Evolutionary conservation across 1,139 yeast genomes (phyloP).

Genomic region (Pichia sp.): DNA sequence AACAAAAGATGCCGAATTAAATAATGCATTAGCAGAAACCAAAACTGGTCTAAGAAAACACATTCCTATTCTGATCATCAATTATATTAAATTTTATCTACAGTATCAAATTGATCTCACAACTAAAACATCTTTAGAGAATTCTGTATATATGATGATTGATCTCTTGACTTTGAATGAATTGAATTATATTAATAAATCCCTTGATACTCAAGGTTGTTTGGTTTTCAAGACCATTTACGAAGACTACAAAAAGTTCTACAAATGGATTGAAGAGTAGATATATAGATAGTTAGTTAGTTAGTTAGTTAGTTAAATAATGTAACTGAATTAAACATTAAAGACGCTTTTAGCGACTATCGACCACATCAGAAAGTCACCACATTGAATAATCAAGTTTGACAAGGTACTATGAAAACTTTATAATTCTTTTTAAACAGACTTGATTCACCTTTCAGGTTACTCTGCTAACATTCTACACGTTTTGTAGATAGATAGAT

Average conservation of each 20-base stretch:
- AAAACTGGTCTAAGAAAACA: constrained; percentile 58
- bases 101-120: constrained; percentile 41
- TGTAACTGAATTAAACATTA: neutral
- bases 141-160: constrained; percentile 58
- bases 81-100: constrained; percentile 48
- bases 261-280: constrained; percentile 69
- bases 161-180: constrained; percentile 67
- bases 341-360: no score
- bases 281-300: neutral
- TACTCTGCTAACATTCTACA: no score
- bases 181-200: constrained; percentile 54
- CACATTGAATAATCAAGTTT: no score
- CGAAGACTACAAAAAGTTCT: constrained; percentile 66
- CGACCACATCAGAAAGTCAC: no score
- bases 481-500: no score
- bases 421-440: no score
- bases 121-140: constrained; percentile 45
- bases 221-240: constrained; percentile 62
- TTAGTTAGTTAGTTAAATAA: neutral
- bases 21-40: constrained; percentile 49
- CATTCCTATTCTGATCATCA: constrained; percentile 54
- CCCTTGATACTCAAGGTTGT: constrained; percentile 68
- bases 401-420: no score
- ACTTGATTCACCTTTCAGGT: no score
- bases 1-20: constrained; percentile 33